phyloP scores from a whole-genome alignment of 371 early-diverging fungal species.

The Mucor velutinosus region DNA sequence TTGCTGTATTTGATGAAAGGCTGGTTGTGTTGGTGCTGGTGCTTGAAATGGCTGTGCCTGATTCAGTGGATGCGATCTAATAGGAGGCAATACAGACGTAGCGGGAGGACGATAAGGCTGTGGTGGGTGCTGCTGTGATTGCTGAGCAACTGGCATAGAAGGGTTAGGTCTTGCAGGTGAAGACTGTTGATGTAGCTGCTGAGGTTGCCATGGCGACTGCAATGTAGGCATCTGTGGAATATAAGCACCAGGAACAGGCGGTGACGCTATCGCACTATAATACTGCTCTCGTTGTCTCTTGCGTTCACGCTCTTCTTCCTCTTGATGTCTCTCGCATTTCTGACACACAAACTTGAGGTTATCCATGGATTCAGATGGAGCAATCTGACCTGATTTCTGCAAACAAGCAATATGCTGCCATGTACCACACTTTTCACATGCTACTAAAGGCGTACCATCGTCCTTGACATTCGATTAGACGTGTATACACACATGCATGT shows the following conservation, averaged over 20 bases:
- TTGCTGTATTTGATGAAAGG: not conserved
- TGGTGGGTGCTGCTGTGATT: not conserved
- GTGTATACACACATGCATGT: not conserved
- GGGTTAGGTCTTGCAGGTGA: not conserved
- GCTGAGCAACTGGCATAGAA: not conserved
- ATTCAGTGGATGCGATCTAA: not conserved
- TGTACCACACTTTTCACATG: constrained; percentile 66
- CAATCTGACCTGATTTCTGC: constrained; percentile 45
- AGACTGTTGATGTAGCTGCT: not conserved
- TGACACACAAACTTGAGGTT: constrained; percentile 48
- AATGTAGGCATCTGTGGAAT: not conserved
- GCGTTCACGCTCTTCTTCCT: not conserved
- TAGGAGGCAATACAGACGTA: not conserved
- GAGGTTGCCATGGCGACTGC: not conserved
- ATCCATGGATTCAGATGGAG: constrained; percentile 30
- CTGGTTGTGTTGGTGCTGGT: not conserved
- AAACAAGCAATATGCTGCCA: constrained; percentile 78
- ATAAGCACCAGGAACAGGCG: not conserved
- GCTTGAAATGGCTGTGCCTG: not conserved
- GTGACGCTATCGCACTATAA: not conserved
- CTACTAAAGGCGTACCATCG: constrained; percentile 78
- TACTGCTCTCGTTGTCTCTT: constrained; percentile 3
- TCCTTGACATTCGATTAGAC: constrained; percentile 36
- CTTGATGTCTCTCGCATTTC: constrained; percentile 28
- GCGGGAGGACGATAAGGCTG: not conserved